Evolutionary conservation across 352 stramenopile genomes (phyloP).

Genomic region (Stephanocyclus meneghinianus): DNA sequence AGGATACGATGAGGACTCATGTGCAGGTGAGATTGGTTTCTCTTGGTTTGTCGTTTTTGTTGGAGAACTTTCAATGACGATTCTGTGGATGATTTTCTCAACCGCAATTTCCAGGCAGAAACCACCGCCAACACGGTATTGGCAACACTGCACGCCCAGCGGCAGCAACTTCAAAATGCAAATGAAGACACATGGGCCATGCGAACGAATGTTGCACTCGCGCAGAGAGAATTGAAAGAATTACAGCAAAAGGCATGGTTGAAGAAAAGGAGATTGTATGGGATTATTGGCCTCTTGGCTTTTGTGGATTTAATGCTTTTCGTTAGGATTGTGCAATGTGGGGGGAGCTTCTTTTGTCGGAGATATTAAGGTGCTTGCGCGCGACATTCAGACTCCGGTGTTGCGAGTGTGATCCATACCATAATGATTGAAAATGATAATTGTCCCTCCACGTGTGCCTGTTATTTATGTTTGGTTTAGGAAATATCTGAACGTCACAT

Average conservation of each 20-base stretch:
- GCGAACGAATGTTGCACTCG: slow-evolving; percentile 65
- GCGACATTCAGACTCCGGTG: neutral
- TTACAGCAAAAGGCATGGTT: slow-evolving; percentile 71
- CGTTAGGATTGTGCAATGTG: slow-evolving; percentile 70
- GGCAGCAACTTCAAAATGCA: slow-evolving; percentile 74
- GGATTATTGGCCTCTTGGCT: slow-evolving; percentile 63
- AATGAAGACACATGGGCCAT: slow-evolving; percentile 79
- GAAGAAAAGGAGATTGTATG: slow-evolving; percentile 70
- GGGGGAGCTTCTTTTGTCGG: slow-evolving; percentile 79
- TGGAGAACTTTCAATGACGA: neutral
- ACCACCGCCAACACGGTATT: slow-evolving; percentile 70
- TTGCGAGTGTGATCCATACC: too few relatives aligned
- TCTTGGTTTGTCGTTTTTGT: neutral
- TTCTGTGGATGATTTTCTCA: neutral
- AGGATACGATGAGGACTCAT: slow-evolving; percentile 76
- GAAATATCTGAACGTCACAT: too few relatives aligned
- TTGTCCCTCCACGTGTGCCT: too few relatives aligned
- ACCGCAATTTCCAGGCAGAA: slow-evolving; percentile 44
- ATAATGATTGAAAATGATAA: too few relatives aligned
- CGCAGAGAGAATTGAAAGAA: slow-evolving; percentile 67
- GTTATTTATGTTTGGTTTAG: too few relatives aligned
- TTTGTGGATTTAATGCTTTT: slow-evolving; percentile 73
- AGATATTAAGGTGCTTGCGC: slow-evolving; percentile 28
- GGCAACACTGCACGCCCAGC: slow-evolving; percentile 67
- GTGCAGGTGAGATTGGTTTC: slow-evolving; percentile 14